A percentile compares a stretch with the other conserved stretches of the same genome.
phyloP scores from a whole-genome alignment of 208 protist genomes.

The Endotrypanum monterogeii region DNA sequence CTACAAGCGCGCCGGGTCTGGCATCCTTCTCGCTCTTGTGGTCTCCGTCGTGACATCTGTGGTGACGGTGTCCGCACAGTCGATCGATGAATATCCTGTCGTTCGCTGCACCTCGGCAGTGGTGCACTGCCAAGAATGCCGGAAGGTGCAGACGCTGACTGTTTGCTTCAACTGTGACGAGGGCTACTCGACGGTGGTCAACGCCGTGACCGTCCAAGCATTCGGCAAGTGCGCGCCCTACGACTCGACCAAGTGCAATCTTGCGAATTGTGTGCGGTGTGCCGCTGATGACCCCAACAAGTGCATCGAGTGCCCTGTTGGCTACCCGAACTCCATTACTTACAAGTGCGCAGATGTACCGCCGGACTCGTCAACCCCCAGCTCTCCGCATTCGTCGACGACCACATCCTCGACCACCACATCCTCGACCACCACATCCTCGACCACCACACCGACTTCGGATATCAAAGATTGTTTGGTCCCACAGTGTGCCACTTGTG shows the following conservation, averaged over 20 bases:
- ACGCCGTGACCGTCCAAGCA: neutral
- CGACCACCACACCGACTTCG: neutral
- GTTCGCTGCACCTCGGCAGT: neutral
- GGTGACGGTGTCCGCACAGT: conserved; percentile 5
- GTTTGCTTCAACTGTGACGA: neutral
- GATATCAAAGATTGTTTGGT: neutral
- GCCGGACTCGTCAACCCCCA: no score
- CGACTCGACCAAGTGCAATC: neutral
- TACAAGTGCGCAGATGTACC: neutral
- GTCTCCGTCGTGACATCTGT: neutral
- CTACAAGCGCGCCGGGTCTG: neutral
- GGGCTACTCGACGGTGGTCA: conserved; percentile 2
- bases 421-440: neutral
- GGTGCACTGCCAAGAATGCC: conserved; percentile 1
- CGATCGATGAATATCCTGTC: neutral
- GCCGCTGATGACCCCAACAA: conserved; percentile 7
- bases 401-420: neutral
- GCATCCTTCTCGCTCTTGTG: neutral
- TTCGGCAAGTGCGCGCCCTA: conserved; percentile 10
- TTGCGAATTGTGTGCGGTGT: neutral
- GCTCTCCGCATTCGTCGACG: no score
- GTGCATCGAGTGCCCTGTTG: conserved; percentile 6
- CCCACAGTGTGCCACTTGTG: neutral
- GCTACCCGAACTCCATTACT: conserved; percentile 5
- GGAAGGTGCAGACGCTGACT: neutral